These are phyloP conservation scores for Chaetomidium leptoderma DNA, from an alignment of 495 filamentous ascomycete genomes.

Conservation along the genomic window DNA sequence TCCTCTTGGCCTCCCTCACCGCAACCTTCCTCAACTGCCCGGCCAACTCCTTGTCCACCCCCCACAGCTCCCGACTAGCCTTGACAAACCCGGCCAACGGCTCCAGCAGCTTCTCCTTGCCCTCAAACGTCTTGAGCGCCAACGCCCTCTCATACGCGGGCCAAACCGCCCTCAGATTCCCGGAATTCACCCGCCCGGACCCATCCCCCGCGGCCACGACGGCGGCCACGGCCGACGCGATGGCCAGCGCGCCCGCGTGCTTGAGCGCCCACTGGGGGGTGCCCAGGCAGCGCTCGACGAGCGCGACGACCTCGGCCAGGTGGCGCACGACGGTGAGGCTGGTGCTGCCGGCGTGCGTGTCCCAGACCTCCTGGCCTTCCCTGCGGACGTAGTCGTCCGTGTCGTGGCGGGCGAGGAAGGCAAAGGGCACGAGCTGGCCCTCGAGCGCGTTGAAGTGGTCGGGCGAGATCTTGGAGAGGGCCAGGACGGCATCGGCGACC, in stretches of 20 bases:
- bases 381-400: conserved; percentile 69
- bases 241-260: conserved; percentile 75
- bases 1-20: conserved; percentile 83
- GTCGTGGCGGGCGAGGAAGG: conserved; percentile 85
- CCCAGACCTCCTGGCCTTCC: conserved; percentile 78
- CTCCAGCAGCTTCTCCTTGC: conserved; percentile 84
- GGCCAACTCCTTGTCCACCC: conserved; percentile 42
- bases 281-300: conserved; percentile 62
- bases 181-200: conserved; percentile 47
- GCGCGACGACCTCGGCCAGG: conserved; percentile 69
- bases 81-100: conserved; percentile 75
- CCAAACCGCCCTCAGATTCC: conserved; percentile 66
- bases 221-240: conserved; percentile 66
- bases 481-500: conserved; percentile 71
- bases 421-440: conserved; percentile 70
- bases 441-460: conserved; percentile 82
- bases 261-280: conserved; percentile 85
- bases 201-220: conserved; percentile 44
- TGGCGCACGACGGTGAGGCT: conserved; percentile 76
- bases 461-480: conserved; percentile 78
- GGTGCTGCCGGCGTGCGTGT: conserved; percentile 79
- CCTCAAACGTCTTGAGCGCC: conserved; percentile 84
- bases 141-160: conserved; percentile 75
- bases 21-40: conserved; percentile 56
- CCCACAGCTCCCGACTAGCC: conserved; percentile 57